phyloP scores from a whole-genome alignment of 2,329 filamentous ascomycete species.

The Diaporthe helianthi region DNA sequence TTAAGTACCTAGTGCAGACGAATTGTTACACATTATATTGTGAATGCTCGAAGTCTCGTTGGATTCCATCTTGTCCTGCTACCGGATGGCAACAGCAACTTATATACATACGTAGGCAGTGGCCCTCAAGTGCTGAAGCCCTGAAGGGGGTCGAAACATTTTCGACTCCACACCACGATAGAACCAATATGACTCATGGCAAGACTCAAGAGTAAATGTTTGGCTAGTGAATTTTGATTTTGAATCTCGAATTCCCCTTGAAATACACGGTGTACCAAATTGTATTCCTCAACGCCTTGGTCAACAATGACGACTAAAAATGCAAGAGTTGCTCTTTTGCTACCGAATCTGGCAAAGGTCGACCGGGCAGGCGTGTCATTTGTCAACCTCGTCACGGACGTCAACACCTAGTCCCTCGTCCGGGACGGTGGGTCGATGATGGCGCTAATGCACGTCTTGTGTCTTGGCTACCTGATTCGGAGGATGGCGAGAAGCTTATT shows the following conservation, averaged over 20 bases:
- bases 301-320: not conserved
- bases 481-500: constrained; percentile 24
- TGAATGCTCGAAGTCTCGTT: not conserved
- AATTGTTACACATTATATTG: not conserved
- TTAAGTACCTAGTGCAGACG: not conserved
- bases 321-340: constrained; percentile 28
- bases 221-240: not conserved
- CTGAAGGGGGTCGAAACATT: too few relatives aligned
- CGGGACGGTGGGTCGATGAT: constrained; percentile 9
- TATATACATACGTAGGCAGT: too few relatives aligned
- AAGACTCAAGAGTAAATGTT: not conserved
- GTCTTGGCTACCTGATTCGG: constrained; percentile 39
- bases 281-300: not conserved
- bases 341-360: constrained; percentile 19
- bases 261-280: not conserved
- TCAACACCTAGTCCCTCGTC: not conserved
- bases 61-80: not conserved
- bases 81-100: constrained; percentile 1
- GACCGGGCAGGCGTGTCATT: not conserved
- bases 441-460: constrained; percentile 37
- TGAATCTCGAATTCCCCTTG: not conserved
- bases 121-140: too few relatives aligned
- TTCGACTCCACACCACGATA: too few relatives aligned
- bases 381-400: not conserved
- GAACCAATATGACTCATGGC: constrained; percentile 2